Base-by-base conservation (phyloP, 108 stramenopile species). In the Licmophora abbreviata region DNA sequence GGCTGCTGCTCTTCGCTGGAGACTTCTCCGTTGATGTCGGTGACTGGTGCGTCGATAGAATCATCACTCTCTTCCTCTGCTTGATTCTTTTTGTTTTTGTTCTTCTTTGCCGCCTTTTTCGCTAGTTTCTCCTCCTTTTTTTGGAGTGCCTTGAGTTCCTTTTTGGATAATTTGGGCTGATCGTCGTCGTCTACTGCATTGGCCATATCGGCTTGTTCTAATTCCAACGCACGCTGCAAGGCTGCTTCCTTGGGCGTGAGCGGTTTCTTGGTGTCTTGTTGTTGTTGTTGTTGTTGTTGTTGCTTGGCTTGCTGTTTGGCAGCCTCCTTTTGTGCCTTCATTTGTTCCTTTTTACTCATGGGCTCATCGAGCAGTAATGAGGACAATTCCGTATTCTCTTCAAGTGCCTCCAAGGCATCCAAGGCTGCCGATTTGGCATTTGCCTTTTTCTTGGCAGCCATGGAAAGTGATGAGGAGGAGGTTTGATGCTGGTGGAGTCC, bases 381-480 rank as follows among this genome's bases (percentile, higher is more conserved):
- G 5, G 71, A 68, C 12, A 22, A 61, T 29, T 64, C 58, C 20
- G 41, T 11, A 14, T 62, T 66, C 3, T 57, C 58, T 3, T 71
- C 73, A 4, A 73, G 50, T 7, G 69, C 69, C 22, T 88, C 86
- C 7, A 88, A 56, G 25, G 76, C 74, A 15, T 66, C 81, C 10
- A 79, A 51, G 8, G 80, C 80, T 28, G 72, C 79, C 15, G 69
- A 66, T 30, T 75, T 81, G 38, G 38, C 18, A 40, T 40, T 20
- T 40, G 15, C 18, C 5, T 40, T 40, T 40, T 40, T n/a, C n/a
- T n/a, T n/a, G n/a, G n/a, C n/a, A n/a, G n/a, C n/a, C n/a, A n/a
- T n/a, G n/a, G n/a, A n/a, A n/a, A n/a, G n/a, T n/a, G n/a, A n/a
- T n/a, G n/a, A n/a, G n/a, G n/a, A n/a, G n/a, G n/a, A n/a, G n/a